These are phyloP conservation scores for Cadophora luteo-olivacea DNA, from an alignment of 2,329 filamentous ascomycete genomes.

Conservation along the genomic window DNA sequence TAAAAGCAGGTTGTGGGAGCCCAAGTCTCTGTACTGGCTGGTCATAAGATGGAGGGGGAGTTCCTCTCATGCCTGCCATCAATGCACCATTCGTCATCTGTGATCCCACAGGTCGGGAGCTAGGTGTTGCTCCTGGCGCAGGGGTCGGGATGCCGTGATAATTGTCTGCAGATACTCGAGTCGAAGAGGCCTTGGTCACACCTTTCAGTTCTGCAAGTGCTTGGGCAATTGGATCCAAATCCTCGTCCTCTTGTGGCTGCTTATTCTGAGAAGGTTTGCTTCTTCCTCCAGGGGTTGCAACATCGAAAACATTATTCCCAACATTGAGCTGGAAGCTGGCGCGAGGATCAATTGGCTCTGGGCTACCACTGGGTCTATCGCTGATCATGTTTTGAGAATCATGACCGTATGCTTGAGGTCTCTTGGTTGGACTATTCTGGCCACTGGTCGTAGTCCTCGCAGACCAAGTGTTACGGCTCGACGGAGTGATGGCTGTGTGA, in stretches of 20 bases:
- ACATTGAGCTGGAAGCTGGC: constrained; percentile 93
- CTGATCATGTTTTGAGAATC: constrained; percentile 47
- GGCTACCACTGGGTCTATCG: constrained; percentile 65
- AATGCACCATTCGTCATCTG: constrained; percentile 50
- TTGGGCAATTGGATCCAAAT: constrained; percentile 86
- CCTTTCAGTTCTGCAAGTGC: constrained; percentile 93
- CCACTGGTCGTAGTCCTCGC: constrained; percentile 37
- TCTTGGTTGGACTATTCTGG: constrained; percentile 44
- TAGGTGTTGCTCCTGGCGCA: constrained; percentile 57
- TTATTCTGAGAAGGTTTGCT: constrained; percentile 49
- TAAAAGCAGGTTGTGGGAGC: constrained; percentile 89
- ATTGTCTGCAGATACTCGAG: constrained; percentile 91
- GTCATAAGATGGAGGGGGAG: constrained; percentile 88
- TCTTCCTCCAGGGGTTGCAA: constrained; percentile 76
- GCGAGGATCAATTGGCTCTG: constrained; percentile 87
- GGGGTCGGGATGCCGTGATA: constrained; percentile 95
- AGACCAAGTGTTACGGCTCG: constrained; percentile 66
- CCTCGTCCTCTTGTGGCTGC: constrained; percentile 58
- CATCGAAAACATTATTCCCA: constrained; percentile 94
- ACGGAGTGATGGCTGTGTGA: constrained; percentile 47
- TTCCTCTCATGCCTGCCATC: constrained; percentile 69
- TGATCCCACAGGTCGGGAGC: constrained; percentile 51
- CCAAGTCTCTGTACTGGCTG: constrained; percentile 78
- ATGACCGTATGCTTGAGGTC: constrained; percentile 50
- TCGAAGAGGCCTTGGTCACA: constrained; percentile 78